Percentiles rank a stretch among this genome's conserved stretches.
Evolutionary conservation across 176 grass and related monocot species (phyloP).

Genomic region (Typha latifolia): DNA sequence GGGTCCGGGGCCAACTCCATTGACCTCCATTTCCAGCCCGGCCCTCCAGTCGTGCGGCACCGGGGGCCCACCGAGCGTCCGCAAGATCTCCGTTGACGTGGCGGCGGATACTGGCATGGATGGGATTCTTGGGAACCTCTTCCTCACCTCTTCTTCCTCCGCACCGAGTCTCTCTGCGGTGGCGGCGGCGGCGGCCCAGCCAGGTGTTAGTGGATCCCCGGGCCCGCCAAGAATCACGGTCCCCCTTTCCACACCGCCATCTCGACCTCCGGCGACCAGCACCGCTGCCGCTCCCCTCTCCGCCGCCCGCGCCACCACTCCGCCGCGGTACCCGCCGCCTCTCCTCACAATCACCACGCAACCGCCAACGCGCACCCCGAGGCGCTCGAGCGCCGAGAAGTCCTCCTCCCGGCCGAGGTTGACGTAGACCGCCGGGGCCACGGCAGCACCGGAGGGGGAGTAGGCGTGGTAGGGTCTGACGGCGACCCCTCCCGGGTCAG

Average conservation of each 20-base stretch:
- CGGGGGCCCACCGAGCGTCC: conserved; percentile 41
- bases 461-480: conserved; percentile 81
- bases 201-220: conserved; percentile 77
- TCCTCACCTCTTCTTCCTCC: conserved; percentile 33
- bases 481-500: conserved; percentile 28
- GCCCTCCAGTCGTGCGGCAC: conserved; percentile 41
- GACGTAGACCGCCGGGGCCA: conserved; percentile 65
- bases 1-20: conserved; percentile 55
- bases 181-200: conserved; percentile 59
- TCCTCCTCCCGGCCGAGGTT: conserved; percentile 79
- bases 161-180: conserved; percentile 39
- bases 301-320: conserved; percentile 53
- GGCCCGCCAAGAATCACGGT: conserved; percentile 53
- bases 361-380: conserved; percentile 41
- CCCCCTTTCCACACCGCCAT: conserved; percentile 85
- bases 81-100: conserved; percentile 43
- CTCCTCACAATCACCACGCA: conserved; percentile 42
- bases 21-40: background rate
- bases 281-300: conserved; percentile 54
- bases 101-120: conserved; percentile 70
- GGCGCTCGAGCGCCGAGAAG: conserved; percentile 34
- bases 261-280: conserved; percentile 38
- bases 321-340: conserved; percentile 58
- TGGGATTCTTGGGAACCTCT: conserved; percentile 61
- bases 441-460: conserved; percentile 42